A percentile compares a stretch with the other conserved stretches of the same genome.
Conservation (phyloP, 208 protist genomes). For the Lotmaria passim region DNA sequence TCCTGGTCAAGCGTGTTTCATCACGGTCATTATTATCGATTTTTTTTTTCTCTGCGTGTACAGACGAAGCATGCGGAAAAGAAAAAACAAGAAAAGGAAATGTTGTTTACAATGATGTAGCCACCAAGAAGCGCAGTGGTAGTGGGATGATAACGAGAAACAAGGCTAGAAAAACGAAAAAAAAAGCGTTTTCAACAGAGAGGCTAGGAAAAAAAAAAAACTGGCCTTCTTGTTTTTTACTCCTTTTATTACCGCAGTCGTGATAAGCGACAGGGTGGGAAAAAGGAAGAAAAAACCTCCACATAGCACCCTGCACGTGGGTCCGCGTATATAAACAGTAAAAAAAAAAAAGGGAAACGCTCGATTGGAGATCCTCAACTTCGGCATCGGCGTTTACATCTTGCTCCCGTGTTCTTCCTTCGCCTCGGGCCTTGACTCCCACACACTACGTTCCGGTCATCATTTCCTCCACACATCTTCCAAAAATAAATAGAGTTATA, state of each 20-base stretch:
- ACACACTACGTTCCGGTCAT: background rate
- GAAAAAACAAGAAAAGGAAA: background rate
- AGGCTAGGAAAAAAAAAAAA: background rate
- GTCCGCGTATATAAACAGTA: background rate
- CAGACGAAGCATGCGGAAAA: background rate
- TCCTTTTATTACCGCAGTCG: no score
- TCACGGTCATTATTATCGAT: background rate
- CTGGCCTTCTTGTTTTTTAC: background rate
- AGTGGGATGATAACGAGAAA: background rate
- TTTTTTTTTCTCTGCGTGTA: background rate
- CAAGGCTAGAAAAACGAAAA: background rate
- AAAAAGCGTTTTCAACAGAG: no score
- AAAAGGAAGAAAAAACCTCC: background rate
- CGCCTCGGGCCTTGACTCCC: background rate
- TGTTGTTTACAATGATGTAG: background rate
- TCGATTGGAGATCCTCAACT: background rate
- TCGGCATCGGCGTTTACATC: background rate
- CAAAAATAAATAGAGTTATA: background rate
- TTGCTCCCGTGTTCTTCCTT: background rate
- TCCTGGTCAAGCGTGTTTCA: no score
- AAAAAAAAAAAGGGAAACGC: background rate
- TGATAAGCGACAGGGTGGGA: background rate
- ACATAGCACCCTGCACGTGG: background rate
- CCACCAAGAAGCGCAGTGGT: background rate
- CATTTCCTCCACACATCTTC: background rate